Base-by-base conservation (phyloP, 495 filamentous ascomycete genomes). In the Aspergillus diversus region DNA sequence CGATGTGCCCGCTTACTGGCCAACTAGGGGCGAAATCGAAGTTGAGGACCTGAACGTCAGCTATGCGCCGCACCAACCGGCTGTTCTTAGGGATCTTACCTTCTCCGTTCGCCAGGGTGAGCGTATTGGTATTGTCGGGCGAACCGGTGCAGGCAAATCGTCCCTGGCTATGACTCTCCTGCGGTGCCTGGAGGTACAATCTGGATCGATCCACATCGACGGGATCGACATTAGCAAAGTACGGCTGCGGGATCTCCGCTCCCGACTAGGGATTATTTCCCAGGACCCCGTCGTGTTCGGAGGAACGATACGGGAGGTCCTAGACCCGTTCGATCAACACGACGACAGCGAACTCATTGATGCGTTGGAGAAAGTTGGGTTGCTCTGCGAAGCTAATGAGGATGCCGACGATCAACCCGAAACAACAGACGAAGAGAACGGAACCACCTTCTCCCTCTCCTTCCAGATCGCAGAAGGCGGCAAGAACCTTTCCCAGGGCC, bases 401-500 rank as follows among this genome's bases (percentile, higher is more conserved):
- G 17, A 57, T 46, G 34, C 61, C 34, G n/a, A 33, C 12, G 31
- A 48, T 16, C 21, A 27, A 46, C 64, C 5, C 50, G 58, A 55
- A 77, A 77, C 16, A 53, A 11, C 11, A 15, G 21, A 50, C 87
- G 66, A 13, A 55, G 8, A 21, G 51, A 74, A 68, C 53, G 91
- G 91, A 69, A 80, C 83, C 52, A 85, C 87, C 73, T 67, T 72
- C 17, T 76, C 77, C 58, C n/a, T 68, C 68, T 59, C 86, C 85
- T 64, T 59, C 1, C 74, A 81, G 35, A 87, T 92, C 64, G 78
- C 85, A 9, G 89, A 90, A 67, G 87, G 84, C 46, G 91, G 91
- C 2, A 80, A 83, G 11, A 92, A 90, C 63, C 81, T 94, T 2
- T 90, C 87, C 1, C 90, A 92, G 67, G 91, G 91, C 11, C 91